Conservation (phyloP, 495 filamentous ascomycete genomes). For the Rhizodiscina lignyota region DNA sequence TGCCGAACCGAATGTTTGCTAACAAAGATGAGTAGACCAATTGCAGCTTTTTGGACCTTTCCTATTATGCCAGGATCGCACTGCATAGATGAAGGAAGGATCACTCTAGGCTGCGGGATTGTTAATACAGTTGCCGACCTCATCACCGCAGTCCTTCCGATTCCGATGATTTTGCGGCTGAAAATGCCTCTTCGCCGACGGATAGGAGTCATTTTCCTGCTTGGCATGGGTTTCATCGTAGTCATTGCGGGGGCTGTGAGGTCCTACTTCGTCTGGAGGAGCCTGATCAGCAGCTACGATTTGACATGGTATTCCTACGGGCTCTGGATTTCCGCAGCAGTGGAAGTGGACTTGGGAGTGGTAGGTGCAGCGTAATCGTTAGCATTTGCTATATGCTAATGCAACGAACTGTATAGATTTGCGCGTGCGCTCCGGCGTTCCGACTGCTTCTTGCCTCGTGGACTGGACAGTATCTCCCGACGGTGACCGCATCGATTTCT, state of each 20-base stretch:
- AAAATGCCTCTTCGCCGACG: constrained; percentile 36
- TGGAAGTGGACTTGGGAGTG: constrained; percentile 44
- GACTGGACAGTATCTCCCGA: too few relatives aligned
- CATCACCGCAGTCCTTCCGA: constrained; percentile 37
- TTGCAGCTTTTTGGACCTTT: constrained; percentile 35
- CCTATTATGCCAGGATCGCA: constrained; percentile 18
- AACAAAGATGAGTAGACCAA: constrained; percentile 21
- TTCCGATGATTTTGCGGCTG: constrained; percentile 39
- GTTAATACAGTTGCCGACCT: constrained; percentile 47
- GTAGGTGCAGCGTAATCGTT: constrained; percentile 24
- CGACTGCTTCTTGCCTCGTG: constrained; percentile 33
- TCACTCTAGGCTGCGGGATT: constrained; percentile 36
- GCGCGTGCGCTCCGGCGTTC: constrained; percentile 36
- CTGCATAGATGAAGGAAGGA: constrained; percentile 33
- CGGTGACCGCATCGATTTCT: too few relatives aligned
- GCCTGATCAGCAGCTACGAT: constrained; percentile 32
- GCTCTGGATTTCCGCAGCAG: constrained; percentile 30
- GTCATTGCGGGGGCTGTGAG: constrained; percentile 39
- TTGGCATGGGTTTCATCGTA: constrained; percentile 39
- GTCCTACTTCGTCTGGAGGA: constrained; percentile 34
- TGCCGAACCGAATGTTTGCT: too few relatives aligned
- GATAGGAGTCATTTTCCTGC: constrained; percentile 39
- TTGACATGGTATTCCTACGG: constrained; percentile 37
- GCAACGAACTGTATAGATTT: too few relatives aligned
- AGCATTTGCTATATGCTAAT: too few relatives aligned